Conservation (phyloP, 148 eudicot genomes). For the Spergularia marina region DNA sequence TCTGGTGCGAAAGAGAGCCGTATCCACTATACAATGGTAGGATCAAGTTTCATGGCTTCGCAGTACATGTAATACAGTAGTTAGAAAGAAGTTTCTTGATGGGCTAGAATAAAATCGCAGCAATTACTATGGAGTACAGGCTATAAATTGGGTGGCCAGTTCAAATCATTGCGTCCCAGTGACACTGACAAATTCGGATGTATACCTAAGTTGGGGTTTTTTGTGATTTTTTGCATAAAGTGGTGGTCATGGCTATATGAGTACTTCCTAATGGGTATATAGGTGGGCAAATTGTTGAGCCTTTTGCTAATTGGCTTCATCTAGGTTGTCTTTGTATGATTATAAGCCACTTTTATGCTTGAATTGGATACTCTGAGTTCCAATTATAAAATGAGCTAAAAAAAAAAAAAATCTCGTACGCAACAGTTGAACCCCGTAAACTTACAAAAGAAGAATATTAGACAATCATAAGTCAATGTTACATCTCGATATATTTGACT, state of each 20-base stretch:
- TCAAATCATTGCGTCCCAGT: not conserved
- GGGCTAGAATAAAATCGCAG: too few species aligned
- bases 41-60: too few species aligned
- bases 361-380: not conserved
- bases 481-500: too few species aligned
- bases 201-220: not conserved
- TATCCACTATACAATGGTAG: too few species aligned
- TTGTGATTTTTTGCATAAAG: slow-evolving; percentile 8
- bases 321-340: not conserved
- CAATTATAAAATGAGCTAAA: too few species aligned
- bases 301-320: slow-evolving; percentile 3
- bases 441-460: too few species aligned
- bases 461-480: too few species aligned
- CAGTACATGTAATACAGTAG: not conserved
- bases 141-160: slow-evolving; percentile 8
- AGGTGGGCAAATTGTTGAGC: too few species aligned
- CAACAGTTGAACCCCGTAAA: too few species aligned
- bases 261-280: not conserved
- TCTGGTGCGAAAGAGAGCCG: too few species aligned
- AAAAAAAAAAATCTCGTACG: too few species aligned
- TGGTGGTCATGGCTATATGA: not conserved
- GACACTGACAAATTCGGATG: slow-evolving; percentile 7
- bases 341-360: not conserved
- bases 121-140: not conserved
- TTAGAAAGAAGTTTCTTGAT: not conserved